These are phyloP conservation scores for Oryza coarctata DNA, from an alignment of 176 grass and related monocot species.

Conservation along the genomic window DNA sequence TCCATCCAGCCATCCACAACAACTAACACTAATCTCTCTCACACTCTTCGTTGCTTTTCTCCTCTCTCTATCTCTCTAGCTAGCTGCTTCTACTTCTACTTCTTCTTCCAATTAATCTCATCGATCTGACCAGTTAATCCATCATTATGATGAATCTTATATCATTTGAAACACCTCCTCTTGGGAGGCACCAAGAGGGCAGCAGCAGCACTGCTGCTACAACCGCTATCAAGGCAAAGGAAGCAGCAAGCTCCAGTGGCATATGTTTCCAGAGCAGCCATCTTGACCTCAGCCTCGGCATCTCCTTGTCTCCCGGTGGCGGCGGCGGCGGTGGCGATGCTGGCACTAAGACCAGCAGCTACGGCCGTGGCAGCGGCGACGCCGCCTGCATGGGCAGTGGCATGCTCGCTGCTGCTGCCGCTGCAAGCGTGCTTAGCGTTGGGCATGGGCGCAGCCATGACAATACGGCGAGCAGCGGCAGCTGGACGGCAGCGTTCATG, in stretches of 20 bases:
- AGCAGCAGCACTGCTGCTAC: background rate
- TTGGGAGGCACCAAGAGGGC: slow-evolving; percentile 31
- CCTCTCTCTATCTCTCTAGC: slow-evolving; percentile 13
- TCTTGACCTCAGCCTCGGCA: slow-evolving; percentile 80
- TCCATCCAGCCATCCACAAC: slow-evolving; percentile 13
- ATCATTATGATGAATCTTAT: slow-evolving; percentile 52
- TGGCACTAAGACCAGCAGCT: background rate
- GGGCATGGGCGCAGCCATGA: background rate
- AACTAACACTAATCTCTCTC: slow-evolving; percentile 30
- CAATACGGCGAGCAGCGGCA: background rate
- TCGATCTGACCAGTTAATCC: slow-evolving; percentile 1
- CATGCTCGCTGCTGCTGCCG: background rate
- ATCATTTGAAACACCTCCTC: slow-evolving; percentile 49
- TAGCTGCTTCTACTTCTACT: background rate
- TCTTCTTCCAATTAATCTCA: background rate
- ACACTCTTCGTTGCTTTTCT: background rate
- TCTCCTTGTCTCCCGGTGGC: slow-evolving; percentile 43
- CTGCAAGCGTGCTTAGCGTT: background rate
- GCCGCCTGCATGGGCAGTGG: background rate
- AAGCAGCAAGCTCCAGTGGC: background rate
- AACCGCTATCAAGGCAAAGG: slow-evolving; percentile 15
- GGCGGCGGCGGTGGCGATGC: background rate
- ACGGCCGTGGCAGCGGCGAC: background rate
- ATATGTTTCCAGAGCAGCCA: slow-evolving; percentile 38
- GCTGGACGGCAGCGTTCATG: slow-evolving; percentile 38